Base-by-base conservation (phyloP, 1,139 yeast species). In the Debaryomyces singareniensis region DNA sequence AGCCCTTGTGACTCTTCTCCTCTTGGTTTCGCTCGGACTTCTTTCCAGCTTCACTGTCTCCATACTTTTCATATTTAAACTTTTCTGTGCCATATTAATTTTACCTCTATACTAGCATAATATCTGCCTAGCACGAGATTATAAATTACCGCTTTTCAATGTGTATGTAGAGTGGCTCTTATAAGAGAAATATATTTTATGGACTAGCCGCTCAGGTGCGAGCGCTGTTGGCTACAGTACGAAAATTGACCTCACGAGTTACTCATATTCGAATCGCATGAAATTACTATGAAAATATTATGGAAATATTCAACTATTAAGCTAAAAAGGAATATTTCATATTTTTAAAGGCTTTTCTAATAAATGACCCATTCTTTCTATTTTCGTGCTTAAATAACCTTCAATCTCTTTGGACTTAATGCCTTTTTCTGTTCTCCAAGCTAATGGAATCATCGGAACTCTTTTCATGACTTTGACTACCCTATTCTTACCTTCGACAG, bases 331-430 rank as follows among this genome's bases (percentile, higher is more conserved):
- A n/a, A 18, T 18, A 7, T n/a, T 7, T 18, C 21, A 18, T 7
- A 18, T 18, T 18, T 18, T 18, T 18, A 18, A 18, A 18, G 85
- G 85, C 43, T 71, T 68, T 35, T 76, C 77, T 34, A 86, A 61
- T 40, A 91, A 61, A 57, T 93, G 99, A 1, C 98, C 99, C 99
- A 93, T 93, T 47, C 95, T 71, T 54, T 89, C 96, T 32, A 87
- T 84, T 60, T 93, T 93, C 1, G 98, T 89, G 46, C 93, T 75
- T 39, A 93, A 64, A 49, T 93, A 93, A 3, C 95, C 94, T 45
- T 91, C 95, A 16, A 91, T 83, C 55, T 93, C 99, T 40, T 71
- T 71, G 23, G 91, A 77, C 41, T 78, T 71, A 37, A 91, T 82
- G 3, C 97, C 97, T 10, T 55, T 59, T 10, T 63, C 61, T 33